These are phyloP conservation scores for Aspergillus neoniger DNA, from an alignment of 2,329 filamentous ascomycete species.

Conservation along the genomic window DNA sequence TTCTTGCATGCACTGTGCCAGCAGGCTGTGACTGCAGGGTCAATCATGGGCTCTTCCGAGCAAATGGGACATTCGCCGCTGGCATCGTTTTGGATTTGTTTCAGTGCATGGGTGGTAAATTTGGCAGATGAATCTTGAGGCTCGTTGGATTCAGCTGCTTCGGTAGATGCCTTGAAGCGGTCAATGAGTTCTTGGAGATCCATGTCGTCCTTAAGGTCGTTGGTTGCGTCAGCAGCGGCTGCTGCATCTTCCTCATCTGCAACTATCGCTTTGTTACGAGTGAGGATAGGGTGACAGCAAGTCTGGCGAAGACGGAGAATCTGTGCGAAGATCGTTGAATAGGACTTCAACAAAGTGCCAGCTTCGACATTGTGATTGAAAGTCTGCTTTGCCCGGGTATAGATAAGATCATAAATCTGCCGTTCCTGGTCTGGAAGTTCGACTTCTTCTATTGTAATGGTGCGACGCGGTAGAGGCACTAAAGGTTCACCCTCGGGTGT, in stretches of 20 bases:
- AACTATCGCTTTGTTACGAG: constrained; percentile 79
- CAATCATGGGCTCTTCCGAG: constrained; percentile 91
- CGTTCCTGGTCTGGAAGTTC: constrained; percentile 82
- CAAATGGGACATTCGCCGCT: constrained; percentile 92
- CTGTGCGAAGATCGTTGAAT: constrained; percentile 95
- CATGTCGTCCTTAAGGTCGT: constrained; percentile 91
- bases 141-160: constrained; percentile 53
- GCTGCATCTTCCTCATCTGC: constrained; percentile 85
- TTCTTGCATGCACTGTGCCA: constrained; percentile 98
- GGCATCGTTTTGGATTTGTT: constrained; percentile 87
- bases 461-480: constrained; percentile 78
- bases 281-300: constrained; percentile 89
- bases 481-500: constrained; percentile 81
- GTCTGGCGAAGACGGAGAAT: constrained; percentile 89
- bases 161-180: constrained; percentile 72
- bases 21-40: constrained; percentile 91
- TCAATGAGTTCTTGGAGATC: constrained; percentile 84
- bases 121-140: constrained; percentile 62
- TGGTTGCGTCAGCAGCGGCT: constrained; percentile 73
- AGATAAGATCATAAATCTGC: constrained; percentile 92
- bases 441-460: constrained; percentile 81
- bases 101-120: constrained; percentile 84
- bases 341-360: constrained; percentile 91
- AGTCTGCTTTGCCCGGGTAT: constrained; percentile 75
- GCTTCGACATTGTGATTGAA: constrained; percentile 86